These are phyloP conservation scores for Cucurbita maxima DNA, from an alignment of 306 rosid species.

Conservation along the genomic window DNA sequence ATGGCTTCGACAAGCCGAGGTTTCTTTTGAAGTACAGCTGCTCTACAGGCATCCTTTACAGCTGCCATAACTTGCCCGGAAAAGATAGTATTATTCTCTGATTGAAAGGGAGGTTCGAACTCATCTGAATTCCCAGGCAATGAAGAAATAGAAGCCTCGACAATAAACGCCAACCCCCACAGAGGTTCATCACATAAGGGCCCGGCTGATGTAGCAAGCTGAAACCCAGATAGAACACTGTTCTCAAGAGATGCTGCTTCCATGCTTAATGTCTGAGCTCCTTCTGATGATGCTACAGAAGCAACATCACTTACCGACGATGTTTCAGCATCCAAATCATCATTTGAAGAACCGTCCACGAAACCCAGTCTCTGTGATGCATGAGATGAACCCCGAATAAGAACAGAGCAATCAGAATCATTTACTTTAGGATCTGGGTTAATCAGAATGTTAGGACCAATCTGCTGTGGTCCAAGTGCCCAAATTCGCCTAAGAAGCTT, in stretches of 20 bases:
- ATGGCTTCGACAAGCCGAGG: slow-evolving; percentile 88
- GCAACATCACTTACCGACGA: background rate
- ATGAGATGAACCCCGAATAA: slow-evolving; percentile 33
- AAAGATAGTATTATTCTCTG: slow-evolving; percentile 54
- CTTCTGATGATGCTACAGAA: slow-evolving; percentile 25
- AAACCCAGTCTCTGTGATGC: slow-evolving; percentile 54
- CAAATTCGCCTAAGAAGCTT: slow-evolving; percentile 66
- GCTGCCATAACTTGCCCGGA: slow-evolving; percentile 76
- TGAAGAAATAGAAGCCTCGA: slow-evolving; percentile 55
- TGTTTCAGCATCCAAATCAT: slow-evolving; percentile 8
- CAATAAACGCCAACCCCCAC: slow-evolving; percentile 85
- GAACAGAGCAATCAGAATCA: slow-evolving; percentile 25
- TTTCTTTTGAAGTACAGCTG: slow-evolving; percentile 59
- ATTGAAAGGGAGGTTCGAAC: slow-evolving; percentile 33
- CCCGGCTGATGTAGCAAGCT: slow-evolving; percentile 79
- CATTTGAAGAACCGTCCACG: slow-evolving; percentile 17
- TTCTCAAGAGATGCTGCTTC: slow-evolving; percentile 65
- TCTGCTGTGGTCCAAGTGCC: slow-evolving; percentile 75
- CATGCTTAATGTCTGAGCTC: slow-evolving; percentile 17
- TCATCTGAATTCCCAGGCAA: slow-evolving; percentile 31
- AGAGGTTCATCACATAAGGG: slow-evolving; percentile 85
- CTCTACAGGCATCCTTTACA: slow-evolving; percentile 79
- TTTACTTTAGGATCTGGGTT: slow-evolving; percentile 42
- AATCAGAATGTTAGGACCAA: slow-evolving; percentile 65
- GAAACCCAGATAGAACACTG: slow-evolving; percentile 66